Percentiles rank a stretch among this genome's conserved stretches.
Conservation (phyloP, 352 stramenopile species). For the Thraustochytrium sp. region DNA sequence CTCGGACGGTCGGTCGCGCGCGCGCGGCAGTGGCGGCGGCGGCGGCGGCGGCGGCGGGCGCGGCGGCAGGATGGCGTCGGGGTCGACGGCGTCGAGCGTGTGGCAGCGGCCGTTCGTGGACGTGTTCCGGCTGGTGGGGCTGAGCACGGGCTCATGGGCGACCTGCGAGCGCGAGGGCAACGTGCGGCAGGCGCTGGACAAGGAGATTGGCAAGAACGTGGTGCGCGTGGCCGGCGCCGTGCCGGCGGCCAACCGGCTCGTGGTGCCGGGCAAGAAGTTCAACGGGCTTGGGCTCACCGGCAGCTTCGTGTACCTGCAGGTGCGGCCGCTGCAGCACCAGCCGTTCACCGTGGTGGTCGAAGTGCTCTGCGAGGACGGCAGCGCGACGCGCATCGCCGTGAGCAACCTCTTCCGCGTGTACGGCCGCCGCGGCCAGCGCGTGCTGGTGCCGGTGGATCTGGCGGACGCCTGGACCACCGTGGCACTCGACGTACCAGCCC, state of each 20-base stretch:
- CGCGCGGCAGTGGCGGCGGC: no score
- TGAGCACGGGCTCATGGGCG: conserved; percentile 59
- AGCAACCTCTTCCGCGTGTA: conserved; percentile 38
- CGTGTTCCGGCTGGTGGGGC: conserved; percentile 68
- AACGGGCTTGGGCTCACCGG: conserved; percentile 30
- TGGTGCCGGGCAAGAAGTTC: conserved; percentile 57
- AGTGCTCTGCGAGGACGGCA: not conserved
- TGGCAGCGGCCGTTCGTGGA: conserved; percentile 78
- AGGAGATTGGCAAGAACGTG: conserved; percentile 66
- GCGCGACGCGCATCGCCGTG: conserved; percentile 8
- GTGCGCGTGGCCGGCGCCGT: conserved; percentile 67
- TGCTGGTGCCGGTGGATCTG: conserved; percentile 19
- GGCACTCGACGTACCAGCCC: not conserved
- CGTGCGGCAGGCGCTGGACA: conserved; percentile 55
- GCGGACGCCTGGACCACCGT: conserved; percentile 13
- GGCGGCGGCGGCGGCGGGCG: no score
- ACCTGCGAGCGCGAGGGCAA: conserved; percentile 63
- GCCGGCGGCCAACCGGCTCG: conserved; percentile 65
- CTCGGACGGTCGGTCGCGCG: not conserved
- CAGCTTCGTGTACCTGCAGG: conserved; percentile 43
- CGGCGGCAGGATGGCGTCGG: not conserved
- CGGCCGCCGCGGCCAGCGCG: not conserved
- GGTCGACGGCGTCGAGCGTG: conserved; percentile 46
- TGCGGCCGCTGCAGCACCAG: conserved; percentile 29
- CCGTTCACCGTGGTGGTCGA: conserved; percentile 15